These are phyloP conservation scores for Scheffersomyces spartinae DNA, from an alignment of 805 yeast species.

Conservation along the genomic window DNA sequence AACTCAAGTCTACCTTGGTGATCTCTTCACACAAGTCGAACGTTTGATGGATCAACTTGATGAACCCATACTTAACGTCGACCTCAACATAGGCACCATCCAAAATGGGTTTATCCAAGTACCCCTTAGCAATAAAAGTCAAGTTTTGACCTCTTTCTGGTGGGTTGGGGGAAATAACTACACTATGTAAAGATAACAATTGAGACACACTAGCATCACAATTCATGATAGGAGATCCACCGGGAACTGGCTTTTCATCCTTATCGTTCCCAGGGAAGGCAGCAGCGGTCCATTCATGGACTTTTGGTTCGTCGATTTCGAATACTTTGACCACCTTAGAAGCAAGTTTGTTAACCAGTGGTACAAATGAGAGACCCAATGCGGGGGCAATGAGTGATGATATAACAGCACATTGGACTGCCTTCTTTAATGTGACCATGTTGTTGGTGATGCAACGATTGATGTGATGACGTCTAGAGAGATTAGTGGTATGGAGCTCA, in stretches of 20 bases:
- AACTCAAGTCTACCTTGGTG: slow-evolving; percentile 69
- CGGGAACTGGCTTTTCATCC: slow-evolving; percentile 69
- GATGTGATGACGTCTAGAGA: too few relatives aligned
- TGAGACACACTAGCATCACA: slow-evolving; percentile 65
- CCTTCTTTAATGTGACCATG: too few relatives aligned
- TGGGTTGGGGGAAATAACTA: slow-evolving; percentile 72
- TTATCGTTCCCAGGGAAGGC: too few relatives aligned
- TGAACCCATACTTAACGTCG: slow-evolving; percentile 86
- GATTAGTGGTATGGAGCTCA: too few relatives aligned
- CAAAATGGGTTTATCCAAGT: slow-evolving; percentile 38
- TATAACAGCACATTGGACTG: too few relatives aligned
- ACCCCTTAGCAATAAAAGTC: slow-evolving; percentile 69
- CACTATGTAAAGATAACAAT: slow-evolving; percentile 45
- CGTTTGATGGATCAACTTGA: slow-evolving; percentile 78
- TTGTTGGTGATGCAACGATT: too few relatives aligned
- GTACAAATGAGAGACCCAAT: too few relatives aligned
- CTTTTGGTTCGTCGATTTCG: too few relatives aligned
- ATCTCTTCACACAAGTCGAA: slow-evolving; percentile 87
- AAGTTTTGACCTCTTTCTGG: slow-evolving; percentile 79
- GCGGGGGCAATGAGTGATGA: too few relatives aligned
- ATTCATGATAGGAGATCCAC: slow-evolving; percentile 72
- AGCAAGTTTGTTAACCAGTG: too few relatives aligned
- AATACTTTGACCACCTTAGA: too few relatives aligned
- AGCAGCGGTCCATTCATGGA: too few relatives aligned
- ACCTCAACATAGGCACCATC: slow-evolving; percentile 95